A percentile compares a stretch with the other conserved stretches of the same genome.
phyloP scores from a whole-genome alignment of 805 yeast genomes.

The Metschnikowia lochheadii region DNA sequence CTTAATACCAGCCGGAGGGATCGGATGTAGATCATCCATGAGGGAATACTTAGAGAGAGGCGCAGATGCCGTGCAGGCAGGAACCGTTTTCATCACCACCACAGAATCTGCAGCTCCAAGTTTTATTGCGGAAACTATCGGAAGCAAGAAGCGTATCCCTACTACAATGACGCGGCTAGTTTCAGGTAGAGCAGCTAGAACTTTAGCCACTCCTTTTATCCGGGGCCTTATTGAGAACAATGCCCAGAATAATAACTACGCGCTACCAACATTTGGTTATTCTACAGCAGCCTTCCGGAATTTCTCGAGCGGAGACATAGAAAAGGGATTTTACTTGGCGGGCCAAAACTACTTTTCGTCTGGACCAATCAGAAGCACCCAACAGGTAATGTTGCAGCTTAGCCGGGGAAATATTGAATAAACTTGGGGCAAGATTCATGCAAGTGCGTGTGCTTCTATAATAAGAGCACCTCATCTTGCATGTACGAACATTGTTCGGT shows the following conservation, averaged over 20 bases:
- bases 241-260: neutral
- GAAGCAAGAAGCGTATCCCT: constrained; percentile 6
- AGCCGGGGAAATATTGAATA: neutral
- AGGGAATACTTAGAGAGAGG: constrained; percentile 34
- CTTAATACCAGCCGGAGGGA: constrained; percentile 54
- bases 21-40: constrained; percentile 31
- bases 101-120: constrained; percentile 25
- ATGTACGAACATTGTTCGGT: neutral
- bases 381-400: constrained; percentile 26
- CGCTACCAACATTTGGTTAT: constrained; percentile 35
- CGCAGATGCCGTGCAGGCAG: constrained; percentile 53
- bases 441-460: neutral
- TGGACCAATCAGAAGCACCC: constrained; percentile 15
- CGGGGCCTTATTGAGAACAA: constrained; percentile 14
- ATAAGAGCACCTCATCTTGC: neutral
- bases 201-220: constrained; percentile 35
- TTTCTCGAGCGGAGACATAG: constrained; percentile 14
- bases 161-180: constrained; percentile 33
- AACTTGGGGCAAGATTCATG: constrained; percentile 1
- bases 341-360: constrained; percentile 31
- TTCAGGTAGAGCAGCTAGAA: constrained; percentile 39
- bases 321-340: constrained; percentile 31
- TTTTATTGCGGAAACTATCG: constrained; percentile 15
- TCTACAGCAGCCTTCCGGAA: constrained; percentile 30
- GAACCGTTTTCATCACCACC: constrained; percentile 46